Evolutionary conservation across 1,284 basidiomycete genomes (phyloP).

Genomic region (Papiliotrema flavescens): DNA sequence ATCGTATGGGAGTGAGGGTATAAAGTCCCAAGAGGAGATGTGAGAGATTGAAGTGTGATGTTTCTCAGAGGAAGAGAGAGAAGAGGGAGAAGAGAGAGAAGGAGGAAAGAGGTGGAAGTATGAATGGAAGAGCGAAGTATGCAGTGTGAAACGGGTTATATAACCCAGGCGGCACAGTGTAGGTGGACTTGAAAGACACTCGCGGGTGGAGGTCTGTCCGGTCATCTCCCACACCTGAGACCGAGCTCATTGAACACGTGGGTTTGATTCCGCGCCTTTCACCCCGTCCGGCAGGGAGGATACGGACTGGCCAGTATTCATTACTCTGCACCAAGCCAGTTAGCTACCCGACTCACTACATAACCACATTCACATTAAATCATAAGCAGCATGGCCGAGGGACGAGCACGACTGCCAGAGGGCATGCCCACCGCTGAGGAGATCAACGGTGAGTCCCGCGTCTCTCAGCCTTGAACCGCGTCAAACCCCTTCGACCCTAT

Average conservation of each 20-base stretch:
- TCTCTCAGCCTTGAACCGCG: background rate
- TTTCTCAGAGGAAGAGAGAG: background rate
- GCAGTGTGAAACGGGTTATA: background rate
- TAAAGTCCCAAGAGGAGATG: background rate
- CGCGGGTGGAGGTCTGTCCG: background rate
- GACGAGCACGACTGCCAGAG: conserved; percentile 5
- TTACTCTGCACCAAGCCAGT: too few relatives aligned
- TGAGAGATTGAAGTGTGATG: background rate
- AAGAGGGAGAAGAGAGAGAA: background rate
- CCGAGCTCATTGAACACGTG: too few relatives aligned
- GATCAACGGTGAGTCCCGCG: background rate
- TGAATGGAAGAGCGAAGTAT: background rate
- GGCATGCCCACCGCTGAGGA: conserved; percentile 1
- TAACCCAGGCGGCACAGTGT: background rate
- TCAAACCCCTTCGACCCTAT: background rate
- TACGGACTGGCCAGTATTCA: too few relatives aligned
- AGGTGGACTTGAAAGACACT: background rate
- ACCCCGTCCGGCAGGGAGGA: too few relatives aligned
- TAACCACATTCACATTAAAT: background rate
- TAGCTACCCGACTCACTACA: background rate
- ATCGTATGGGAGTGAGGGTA: background rate
- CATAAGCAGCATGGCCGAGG: background rate
- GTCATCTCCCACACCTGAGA: too few relatives aligned
- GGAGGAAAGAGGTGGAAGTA: background rate
- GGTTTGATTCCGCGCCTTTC: too few relatives aligned